Evolutionary conservation across 2,329 filamentous ascomycete species (phyloP).

Genomic region (Grosmannia clavigera): DNA sequence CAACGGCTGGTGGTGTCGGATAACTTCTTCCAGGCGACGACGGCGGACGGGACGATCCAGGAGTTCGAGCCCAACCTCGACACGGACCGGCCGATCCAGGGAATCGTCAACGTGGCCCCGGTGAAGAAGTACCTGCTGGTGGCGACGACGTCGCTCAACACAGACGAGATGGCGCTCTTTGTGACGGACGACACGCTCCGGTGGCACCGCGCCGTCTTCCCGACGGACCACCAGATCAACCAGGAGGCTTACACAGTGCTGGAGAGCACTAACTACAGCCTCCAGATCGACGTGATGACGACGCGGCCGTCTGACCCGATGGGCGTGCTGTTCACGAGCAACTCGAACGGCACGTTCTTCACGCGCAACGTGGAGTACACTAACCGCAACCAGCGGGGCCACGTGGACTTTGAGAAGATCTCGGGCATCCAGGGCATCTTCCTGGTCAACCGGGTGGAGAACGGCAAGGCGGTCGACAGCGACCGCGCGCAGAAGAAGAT

Average conservation of each 20-base stretch:
- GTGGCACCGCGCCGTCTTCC: conserved; percentile 91
- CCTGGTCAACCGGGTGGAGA: conserved; percentile 78
- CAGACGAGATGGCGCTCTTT: conserved; percentile 84
- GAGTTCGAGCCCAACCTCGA: conserved; percentile 69
- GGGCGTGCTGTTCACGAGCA: conserved; percentile 87
- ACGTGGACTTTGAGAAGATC: conserved; percentile 93
- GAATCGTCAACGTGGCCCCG: conserved; percentile 67
- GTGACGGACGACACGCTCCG: conserved; percentile 70
- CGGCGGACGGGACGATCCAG: conserved; percentile 32
- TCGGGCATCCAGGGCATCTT: conserved; percentile 85
- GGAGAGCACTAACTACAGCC: conserved; percentile 94
- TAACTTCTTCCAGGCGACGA: conserved; percentile 57
- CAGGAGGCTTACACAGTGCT: conserved; percentile 87
- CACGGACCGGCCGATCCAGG: conserved; percentile 58
- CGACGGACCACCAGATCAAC: conserved; percentile 62
- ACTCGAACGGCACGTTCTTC: conserved; percentile 95
- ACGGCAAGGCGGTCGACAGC: conserved; percentile 62
- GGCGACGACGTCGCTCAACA: conserved; percentile 65
- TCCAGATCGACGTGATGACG: conserved; percentile 88
- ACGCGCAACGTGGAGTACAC: conserved; percentile 85
- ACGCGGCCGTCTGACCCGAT: conserved; percentile 53
- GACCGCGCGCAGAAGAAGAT: conserved; percentile 50
- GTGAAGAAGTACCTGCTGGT: conserved; percentile 82
- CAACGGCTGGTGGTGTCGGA: conserved; percentile 73
- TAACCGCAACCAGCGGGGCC: conserved; percentile 63